Evolutionary conservation across 1,284 basidiomycete genomes (phyloP).

Genomic region (Gymnopus androsaceus): DNA sequence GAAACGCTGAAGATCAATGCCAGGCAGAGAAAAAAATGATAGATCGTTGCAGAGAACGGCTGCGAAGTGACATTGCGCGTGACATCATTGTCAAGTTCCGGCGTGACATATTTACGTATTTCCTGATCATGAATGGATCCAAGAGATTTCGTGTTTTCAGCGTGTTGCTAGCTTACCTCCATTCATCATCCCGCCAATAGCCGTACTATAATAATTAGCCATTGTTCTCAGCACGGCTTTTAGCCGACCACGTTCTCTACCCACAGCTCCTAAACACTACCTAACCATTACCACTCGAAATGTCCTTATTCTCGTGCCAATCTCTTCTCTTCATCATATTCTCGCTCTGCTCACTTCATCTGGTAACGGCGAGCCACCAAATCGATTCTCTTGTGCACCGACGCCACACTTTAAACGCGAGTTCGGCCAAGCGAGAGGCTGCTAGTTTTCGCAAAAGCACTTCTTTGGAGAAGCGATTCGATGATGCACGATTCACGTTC

Average conservation of each 20-base stretch:
- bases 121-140: background rate
- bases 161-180: constrained; percentile 7
- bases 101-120: background rate
- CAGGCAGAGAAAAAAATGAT: too few relatives aligned
- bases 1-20: too few relatives aligned
- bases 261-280: background rate
- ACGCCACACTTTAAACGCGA: constrained; percentile 9
- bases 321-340: background rate
- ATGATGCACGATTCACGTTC: constrained; percentile 42
- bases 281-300: background rate
- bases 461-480: constrained; percentile 34
- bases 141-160: constrained; percentile 10
- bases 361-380: background rate
- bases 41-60: too few relatives aligned
- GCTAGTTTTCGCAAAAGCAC: constrained; percentile 4
- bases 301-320: constrained; percentile 2
- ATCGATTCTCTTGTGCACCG: background rate
- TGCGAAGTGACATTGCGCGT: background rate
- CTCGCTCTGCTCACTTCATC: constrained; percentile 2
- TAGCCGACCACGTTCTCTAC: constrained; percentile 5
- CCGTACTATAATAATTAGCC: background rate
- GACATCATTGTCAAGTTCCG: background rate
- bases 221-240: constrained; percentile 8
- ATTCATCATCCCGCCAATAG: background rate
- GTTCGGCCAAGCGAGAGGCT: constrained; percentile 1